phyloP scores from a whole-genome alignment of 768 basidiomycete species.

The Macrolepiota dolichaula region DNA sequence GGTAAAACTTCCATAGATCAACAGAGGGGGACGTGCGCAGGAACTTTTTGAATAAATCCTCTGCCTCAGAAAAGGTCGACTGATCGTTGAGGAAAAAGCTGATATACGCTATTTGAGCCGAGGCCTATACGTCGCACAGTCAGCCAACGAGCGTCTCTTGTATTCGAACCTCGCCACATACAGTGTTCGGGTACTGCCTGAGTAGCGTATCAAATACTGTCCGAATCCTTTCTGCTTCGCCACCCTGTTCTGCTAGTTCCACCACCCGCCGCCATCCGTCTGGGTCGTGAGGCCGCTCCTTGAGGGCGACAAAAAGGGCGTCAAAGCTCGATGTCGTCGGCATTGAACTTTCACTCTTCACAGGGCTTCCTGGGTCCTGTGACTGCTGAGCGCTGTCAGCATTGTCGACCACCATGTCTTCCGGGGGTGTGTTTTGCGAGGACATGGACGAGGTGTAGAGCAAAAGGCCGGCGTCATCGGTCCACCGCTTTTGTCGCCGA shows the following conservation, averaged over 20 bases:
- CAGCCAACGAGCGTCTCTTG: neutral
- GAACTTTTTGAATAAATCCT: slow-evolving; percentile 87
- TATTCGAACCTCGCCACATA: slow-evolving; percentile 39
- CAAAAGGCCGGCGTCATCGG: slow-evolving; percentile 5
- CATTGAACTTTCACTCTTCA: slow-evolving; percentile 24
- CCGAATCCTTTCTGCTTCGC: slow-evolving; percentile 78
- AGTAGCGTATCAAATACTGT: slow-evolving; percentile 80
- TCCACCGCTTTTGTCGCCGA: neutral
- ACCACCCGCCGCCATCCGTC: slow-evolving; percentile 78
- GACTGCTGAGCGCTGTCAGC: neutral
- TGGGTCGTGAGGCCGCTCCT: slow-evolving; percentile 70
- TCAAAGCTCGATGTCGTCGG: slow-evolving; percentile 40
- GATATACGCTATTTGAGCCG: slow-evolving; percentile 83
- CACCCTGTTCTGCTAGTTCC: slow-evolving; percentile 69
- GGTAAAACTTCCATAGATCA: slow-evolving; percentile 90
- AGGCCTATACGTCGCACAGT: slow-evolving; percentile 50
- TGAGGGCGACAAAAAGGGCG: slow-evolving; percentile 52
- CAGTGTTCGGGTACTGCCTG: slow-evolving; percentile 87
- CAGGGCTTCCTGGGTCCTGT: slow-evolving; percentile 12
- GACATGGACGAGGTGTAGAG: slow-evolving; percentile 1
- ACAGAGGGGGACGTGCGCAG: slow-evolving; percentile 83
- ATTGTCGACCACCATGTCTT: slow-evolving; percentile 5
- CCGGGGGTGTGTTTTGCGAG: neutral
- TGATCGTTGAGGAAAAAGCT: slow-evolving; percentile 68
- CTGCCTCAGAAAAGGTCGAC: slow-evolving; percentile 69